Base-by-base conservation (phyloP, 73 alveolate genomes). In the Paraurostyla sp. region DNA sequence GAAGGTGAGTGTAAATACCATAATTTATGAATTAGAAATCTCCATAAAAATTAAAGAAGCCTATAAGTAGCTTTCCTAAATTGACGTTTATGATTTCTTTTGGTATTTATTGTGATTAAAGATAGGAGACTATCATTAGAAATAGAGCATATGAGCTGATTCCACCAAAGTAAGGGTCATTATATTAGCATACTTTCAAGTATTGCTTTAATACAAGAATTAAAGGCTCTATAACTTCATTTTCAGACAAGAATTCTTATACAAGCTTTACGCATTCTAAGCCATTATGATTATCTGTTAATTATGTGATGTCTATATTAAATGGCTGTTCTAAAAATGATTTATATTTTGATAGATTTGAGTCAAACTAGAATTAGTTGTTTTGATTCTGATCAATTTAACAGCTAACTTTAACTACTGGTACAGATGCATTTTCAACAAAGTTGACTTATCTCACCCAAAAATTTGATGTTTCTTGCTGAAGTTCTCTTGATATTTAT, bases 101-200 rank as follows among this genome's bases (percentile, higher is more conserved):
- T 9, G 80, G 80, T 15, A 40, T 20, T 22, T 81, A 25, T 81
- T 0, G 18, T 16, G 69, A 32, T 86, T 94, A 93, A 50, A 94
- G 76, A 87, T 83, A 94, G 52, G 97, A 82, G 41, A 92, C 97
- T 15, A 94, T 95, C 96, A 94, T 94, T 56, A 94, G 91, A 49
- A 94, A 91, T 22, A 94, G 87, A 32, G 94, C 98, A 76, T 94
- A 94, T 0, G 96, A 83, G 46, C 94, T 80, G 56, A 94, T 89
- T 0, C 98, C 98, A 2, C 98, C 98, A 15, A 59, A 69, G 80
- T 84, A 89, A 48, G 96, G 96, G 59, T 91, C 92, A 68, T 94
- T 93, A 42, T 82, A 83, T 46, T 89, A 59, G 56, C 93, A 86
- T 71, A 83, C 91, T 54, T 83, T 89, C 58, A 94, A 88, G 80